phyloP scores from a whole-genome alignment of 148 eudicot genomes.

The Simmondsia chinensis region DNA sequence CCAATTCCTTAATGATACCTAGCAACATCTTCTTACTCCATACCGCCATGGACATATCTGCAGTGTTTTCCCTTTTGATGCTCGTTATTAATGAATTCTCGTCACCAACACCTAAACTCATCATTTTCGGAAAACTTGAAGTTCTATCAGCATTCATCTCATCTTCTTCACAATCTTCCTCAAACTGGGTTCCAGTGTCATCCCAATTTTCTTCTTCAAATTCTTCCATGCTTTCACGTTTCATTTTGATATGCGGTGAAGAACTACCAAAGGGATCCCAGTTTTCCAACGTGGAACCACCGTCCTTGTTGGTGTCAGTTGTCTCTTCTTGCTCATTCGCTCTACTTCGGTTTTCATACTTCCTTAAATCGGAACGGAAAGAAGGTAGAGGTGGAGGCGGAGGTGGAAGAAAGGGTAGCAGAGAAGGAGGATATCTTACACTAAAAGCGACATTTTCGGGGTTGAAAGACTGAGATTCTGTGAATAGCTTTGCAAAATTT shows the following conservation, averaged over 20 bases:
- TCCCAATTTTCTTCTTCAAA: constrained; percentile 73
- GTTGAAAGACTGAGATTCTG: constrained; percentile 60
- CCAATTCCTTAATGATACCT: constrained; percentile 60
- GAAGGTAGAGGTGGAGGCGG: constrained; percentile 82
- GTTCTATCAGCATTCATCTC: constrained; percentile 7
- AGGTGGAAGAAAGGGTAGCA: constrained; percentile 70
- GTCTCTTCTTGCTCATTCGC: constrained; percentile 36
- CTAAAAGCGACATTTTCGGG: constrained; percentile 29
- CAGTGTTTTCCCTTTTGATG: constrained; percentile 33
- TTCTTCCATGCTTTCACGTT: constrained; percentile 23
- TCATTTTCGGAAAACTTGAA: constrained; percentile 15
- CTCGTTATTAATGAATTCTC: constrained; percentile 36
- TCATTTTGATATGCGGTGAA: constrained; percentile 18
- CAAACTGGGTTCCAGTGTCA: constrained; percentile 54
- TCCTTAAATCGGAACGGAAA: constrained; percentile 53
- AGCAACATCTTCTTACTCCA: constrained; percentile 49
- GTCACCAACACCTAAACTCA: constrained; percentile 24
- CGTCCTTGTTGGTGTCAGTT: constrained; percentile 31
- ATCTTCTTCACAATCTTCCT: constrained; percentile 40
- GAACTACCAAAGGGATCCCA: constrained; percentile 42
- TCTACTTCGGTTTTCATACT: constrained; percentile 10
- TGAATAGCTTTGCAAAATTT: constrained; percentile 66
- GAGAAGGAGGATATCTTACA: constrained; percentile 36
- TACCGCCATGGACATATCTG: constrained; percentile 56
- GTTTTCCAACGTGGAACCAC: constrained; percentile 29